A percentile compares a stretch with the other conserved stretches of the same genome.
Conservation (phyloP, 2,329 filamentous ascomycete species). For the Ophiostoma australiae region DNA sequence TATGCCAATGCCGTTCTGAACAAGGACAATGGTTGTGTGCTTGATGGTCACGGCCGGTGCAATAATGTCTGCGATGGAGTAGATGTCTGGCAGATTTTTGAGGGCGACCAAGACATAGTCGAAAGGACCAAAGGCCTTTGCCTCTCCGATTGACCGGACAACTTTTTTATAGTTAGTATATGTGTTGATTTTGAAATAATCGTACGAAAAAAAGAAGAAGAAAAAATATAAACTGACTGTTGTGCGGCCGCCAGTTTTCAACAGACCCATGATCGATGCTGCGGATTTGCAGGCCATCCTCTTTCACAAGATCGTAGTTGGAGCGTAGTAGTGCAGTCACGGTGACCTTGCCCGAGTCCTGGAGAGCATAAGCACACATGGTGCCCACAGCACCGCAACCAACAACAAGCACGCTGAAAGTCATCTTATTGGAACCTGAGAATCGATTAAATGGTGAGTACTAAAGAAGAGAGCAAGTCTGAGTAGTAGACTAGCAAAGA, state of each 20-base stretch:
- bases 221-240: neutral
- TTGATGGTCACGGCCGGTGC: neutral
- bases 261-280: neutral
- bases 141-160: neutral
- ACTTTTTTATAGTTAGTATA: neutral
- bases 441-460: neutral
- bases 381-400: neutral
- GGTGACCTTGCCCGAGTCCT: neutral
- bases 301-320: neutral
- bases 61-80: neutral
- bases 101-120: neutral
- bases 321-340: neutral
- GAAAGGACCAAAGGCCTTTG: neutral
- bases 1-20: slow-evolving; percentile 1
- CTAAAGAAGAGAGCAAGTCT: neutral
- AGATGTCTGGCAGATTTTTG: neutral
- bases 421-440: neutral
- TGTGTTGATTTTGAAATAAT: neutral
- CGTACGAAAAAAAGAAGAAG: neutral
- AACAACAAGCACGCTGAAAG: neutral
- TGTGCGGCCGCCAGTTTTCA: neutral
- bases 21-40: neutral
- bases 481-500: neutral
- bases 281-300: neutral
- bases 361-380: neutral